Percentiles rank a stretch among this genome's conserved stretches.
Conservation (phyloP, 1,284 basidiomycete species). For the Ceratobasidium sp. region DNA sequence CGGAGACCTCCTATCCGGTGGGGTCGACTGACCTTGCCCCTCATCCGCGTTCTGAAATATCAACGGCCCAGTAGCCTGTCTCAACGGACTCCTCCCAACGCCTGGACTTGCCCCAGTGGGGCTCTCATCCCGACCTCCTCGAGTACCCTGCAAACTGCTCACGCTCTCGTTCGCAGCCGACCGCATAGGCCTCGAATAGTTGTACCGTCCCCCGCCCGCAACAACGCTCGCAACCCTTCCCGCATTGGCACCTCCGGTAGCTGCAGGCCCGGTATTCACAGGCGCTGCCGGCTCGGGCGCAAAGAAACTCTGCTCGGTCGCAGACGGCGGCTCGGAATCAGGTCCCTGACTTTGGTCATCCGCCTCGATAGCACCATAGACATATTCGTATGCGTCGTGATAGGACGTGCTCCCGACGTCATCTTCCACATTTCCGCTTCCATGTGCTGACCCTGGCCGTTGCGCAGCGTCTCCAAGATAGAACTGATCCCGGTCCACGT, state of each 20-base stretch:
- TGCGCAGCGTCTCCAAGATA: conserved; percentile 21
- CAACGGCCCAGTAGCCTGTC: conserved; percentile 35
- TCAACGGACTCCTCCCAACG: conserved; percentile 26
- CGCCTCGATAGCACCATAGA: conserved; percentile 39
- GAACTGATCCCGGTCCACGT: conserved; percentile 40
- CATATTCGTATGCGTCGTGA: conserved; percentile 43
- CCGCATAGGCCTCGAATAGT: conserved; percentile 41
- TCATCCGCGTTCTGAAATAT: conserved; percentile 27
- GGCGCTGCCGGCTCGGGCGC: conserved; percentile 14
- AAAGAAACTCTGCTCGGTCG: conserved; percentile 20
- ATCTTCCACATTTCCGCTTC: conserved; percentile 13
- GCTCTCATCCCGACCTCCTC: neutral
- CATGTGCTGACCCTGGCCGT: neutral
- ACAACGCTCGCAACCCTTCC: conserved; percentile 31
- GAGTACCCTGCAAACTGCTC: conserved; percentile 10
- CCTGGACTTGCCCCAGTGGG: neutral
- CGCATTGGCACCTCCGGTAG: neutral
- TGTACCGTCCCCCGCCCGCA: conserved; percentile 29
- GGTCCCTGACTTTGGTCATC: conserved; percentile 24
- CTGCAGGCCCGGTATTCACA: neutral
- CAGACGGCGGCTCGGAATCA: conserved; percentile 9
- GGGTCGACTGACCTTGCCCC: neutral
- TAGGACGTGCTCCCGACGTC: conserved; percentile 40
- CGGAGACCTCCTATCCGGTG: conserved; percentile 7
- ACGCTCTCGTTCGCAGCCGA: conserved; percentile 32